Percentiles rank a stretch among this genome's conserved stretches.
Conservation (phyloP, 768 basidiomycete species). For the Russula virescens region DNA sequence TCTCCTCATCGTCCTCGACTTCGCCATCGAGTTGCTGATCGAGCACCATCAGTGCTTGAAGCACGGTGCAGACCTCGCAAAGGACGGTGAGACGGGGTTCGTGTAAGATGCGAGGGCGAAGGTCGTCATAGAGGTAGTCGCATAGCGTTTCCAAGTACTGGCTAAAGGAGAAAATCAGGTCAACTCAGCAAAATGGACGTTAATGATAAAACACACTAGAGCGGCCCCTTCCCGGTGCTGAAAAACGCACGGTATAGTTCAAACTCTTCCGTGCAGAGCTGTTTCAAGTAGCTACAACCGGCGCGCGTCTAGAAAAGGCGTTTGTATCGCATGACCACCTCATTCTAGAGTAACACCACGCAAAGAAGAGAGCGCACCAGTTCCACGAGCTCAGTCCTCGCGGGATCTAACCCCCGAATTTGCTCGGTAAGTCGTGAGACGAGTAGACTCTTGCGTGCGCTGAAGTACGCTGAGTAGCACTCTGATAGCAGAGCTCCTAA, state of each 20-base stretch:
- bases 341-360: neutral
- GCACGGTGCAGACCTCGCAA: constrained; percentile 92
- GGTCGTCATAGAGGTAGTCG: constrained; percentile 91
- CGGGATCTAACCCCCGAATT: constrained; percentile 76
- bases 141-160: constrained; percentile 87
- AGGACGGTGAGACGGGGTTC: constrained; percentile 83
- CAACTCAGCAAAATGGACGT: neutral
- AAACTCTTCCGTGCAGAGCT: constrained; percentile 88
- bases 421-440: constrained; percentile 72
- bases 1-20: constrained; percentile 32
- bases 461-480: constrained; percentile 83
- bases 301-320: constrained; percentile 59
- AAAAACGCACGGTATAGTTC: constrained; percentile 82
- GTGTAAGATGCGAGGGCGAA: constrained; percentile 92
- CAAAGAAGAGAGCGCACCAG: constrained; percentile 45
- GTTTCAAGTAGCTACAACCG: constrained; percentile 90
- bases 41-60: constrained; percentile 94
- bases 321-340: constrained; percentile 5
- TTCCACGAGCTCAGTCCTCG: constrained; percentile 78
- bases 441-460: constrained; percentile 63
- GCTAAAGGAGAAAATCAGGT: constrained; percentile 37
- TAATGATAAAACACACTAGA: constrained; percentile 48
- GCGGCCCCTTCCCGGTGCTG: constrained; percentile 68
- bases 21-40: constrained; percentile 51
- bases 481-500: constrained; percentile 73